Evolutionary conservation across 2,329 filamentous ascomycete species (phyloP).

Genomic region (Parafenestella ontariensis): DNA sequence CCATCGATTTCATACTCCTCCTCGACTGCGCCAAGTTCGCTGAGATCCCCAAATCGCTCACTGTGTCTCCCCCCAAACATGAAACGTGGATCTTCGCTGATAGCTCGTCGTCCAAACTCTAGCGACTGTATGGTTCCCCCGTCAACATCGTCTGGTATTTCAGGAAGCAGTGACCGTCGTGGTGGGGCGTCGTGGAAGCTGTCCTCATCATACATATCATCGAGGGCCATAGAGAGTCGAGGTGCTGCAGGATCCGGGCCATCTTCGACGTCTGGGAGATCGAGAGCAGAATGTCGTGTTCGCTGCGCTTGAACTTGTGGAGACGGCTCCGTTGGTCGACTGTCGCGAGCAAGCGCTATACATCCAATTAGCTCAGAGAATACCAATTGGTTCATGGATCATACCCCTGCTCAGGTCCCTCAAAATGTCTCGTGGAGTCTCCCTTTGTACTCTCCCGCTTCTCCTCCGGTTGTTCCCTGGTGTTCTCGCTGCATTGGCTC

Average conservation of each 20-base stretch:
- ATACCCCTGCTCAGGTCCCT: conserved; percentile 60
- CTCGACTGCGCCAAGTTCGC: conserved; percentile 44
- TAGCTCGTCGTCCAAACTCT: conserved; percentile 53
- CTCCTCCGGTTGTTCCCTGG: conserved; percentile 57
- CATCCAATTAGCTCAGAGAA: conserved; percentile 7
- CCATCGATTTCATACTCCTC: conserved; percentile 53
- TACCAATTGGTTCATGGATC: not conserved
- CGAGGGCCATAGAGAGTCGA: conserved; percentile 51
- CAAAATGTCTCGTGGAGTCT: conserved; percentile 63
- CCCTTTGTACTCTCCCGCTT: conserved; percentile 59
- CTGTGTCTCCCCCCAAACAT: conserved; percentile 57
- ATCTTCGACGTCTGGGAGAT: conserved; percentile 55
- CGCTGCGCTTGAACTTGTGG: conserved; percentile 47
- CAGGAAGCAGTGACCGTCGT: conserved; percentile 45
- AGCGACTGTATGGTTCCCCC: conserved; percentile 58
- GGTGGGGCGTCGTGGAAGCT: conserved; percentile 50
- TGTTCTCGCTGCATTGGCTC: conserved; percentile 57
- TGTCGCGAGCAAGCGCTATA: conserved; percentile 59
- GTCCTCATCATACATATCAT: conserved; percentile 53
- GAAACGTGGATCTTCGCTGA: conserved; percentile 48
- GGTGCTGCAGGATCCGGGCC: conserved; percentile 54
- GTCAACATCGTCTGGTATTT: conserved; percentile 46
- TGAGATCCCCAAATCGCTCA: conserved; percentile 59
- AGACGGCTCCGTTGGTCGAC: conserved; percentile 56
- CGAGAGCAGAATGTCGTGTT: conserved; percentile 44